Evolutionary conservation across 768 basidiomycete genomes (phyloP), one percentile per base, ranked within the genome.

Genomic region (Mycena albidolilacea): DNA sequence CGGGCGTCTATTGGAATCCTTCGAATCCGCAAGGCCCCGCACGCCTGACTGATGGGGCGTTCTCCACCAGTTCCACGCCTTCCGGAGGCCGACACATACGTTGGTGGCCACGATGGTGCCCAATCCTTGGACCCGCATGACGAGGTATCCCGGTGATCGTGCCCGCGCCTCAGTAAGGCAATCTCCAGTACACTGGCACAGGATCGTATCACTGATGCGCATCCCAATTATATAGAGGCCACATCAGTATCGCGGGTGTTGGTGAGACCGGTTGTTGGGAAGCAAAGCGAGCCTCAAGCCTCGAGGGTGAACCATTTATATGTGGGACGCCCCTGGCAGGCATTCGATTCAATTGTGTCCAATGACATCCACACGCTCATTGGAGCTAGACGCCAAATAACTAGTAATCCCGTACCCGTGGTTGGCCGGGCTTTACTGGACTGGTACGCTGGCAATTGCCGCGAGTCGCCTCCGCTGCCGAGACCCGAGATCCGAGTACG

Each of bases 401-500:
- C 35, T 30, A 6, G 35, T 10, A 35, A 57, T 35, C 55, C 7
- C 23, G 8, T 9, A 19, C 30, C 55, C 30, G 21, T 30, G 55
- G 35, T 57, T 57, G 55, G 55, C 21, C 15, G 12, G 44, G 17
- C 48, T 21, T 10, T 50, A 7, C 48, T 30, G 30, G 30, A 17
- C 48, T 11, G 48, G 48, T 50, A 17, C n/a, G 48, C n/a, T 11
- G 41, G 19, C 48, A 19, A 57, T 57, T 57, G 4, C 55, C 55
- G 10, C 55, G 30, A 30, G 30, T 3, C 3, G 30, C 55, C 30
- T 30, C 4, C 54, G n/a, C 54, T 57, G 55, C 55, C 55, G 55
- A 57, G 35, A 23, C 55, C 21, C n/a, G 55, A 57, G 55, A 57
- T 57, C 55, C 30, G 55, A 57, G 55, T 57, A 30, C 30, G 54